Base-by-base conservation (phyloP, 1,284 basidiomycete genomes). In the Erythrobasidium hasegawianum region DNA sequence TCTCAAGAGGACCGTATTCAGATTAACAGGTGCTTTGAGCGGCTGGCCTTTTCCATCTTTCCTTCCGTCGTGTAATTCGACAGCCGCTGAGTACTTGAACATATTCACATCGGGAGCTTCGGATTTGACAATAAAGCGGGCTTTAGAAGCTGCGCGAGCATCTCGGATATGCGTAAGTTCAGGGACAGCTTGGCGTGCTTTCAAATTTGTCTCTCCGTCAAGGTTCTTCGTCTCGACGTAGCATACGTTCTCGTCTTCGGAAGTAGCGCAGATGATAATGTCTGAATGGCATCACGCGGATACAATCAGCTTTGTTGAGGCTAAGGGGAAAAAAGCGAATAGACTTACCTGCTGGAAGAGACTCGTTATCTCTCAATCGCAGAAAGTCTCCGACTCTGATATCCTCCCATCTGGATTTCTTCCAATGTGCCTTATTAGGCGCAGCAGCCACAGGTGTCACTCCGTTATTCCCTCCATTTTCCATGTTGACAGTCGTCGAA, bases 141-240 rank as follows among this genome's bases (percentile, higher is more conserved):
- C 71, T 70, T 69, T 80, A 79, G 79, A 2, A 83, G 83, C 71
- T 43, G 68, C 82, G 16, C 79, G 77, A 3, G 88, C 86, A 1
- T 82, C 82, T 56, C 85, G 82, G 29, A 96, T 81, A 73, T 88
- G 84, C 0, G 85, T 84, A 18, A 97, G 83, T 27, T 85, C 83
- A 1, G 87, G 81, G 0, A 89, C 85, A 1, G 89, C 94, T 72
- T 88, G 86, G 9, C 95, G 85, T 0, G 89, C 92, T 80, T 99
- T 99, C 77, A 99, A 85, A 76, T 97, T 99, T 56, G 95, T 99
- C 81, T 99, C 96, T 45, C 96, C 96, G 74, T 99, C 96, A 53
- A 99, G 82, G 75, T 97, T 98, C 83, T 98, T 98, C 45, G 96
- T 98, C 82, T 99, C 96, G 69, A 98, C 87, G 77, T 88, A 99